Base-by-base conservation (phyloP, 192 early-diverging fungal species). In the Glomus cerebriforme region DNA sequence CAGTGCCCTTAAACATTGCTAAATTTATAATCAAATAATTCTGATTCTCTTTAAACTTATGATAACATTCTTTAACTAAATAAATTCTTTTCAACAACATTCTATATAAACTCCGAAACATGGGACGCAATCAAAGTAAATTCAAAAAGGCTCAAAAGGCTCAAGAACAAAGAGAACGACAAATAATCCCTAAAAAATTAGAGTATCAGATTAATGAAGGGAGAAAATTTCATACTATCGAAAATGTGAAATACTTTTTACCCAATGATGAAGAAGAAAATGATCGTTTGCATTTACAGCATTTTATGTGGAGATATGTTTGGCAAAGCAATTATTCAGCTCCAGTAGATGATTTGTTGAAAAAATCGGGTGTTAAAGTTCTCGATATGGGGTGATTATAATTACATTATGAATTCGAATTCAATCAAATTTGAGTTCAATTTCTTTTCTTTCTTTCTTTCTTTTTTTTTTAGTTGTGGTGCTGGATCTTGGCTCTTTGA, bases 251-350 rank as follows among this genome's bases (percentile, higher is more conserved):
- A 24, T 60, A 60, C 26, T 60, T 60, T 24, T 22, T 88, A 22
- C 88, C 86, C 1, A 85, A 85, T 62, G 87, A 90, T 43, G 83
- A 88, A 7, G 85, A 85, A 43, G 88, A 90, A 65, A 83, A 85
- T 3, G 86, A 90, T 77, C 79, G 88, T 9, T 70, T 90, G 10
- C 85, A 90, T 62, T 66, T 85, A 15, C 83, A 84, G 31, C 88
- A 90, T 71, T 90, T 85, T 65, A 80, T 90, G 75, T 81, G 87
- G 27, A 82, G 87, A 26, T 90, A 85, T 66, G 75, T 81, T 65
- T 80, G 81, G 60, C 80, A 80, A 59, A 79, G 81, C 49, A 84
- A 84, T 71, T 82, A 34, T 69, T 35, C 32, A 2, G 26, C 67
- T n/a, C 67, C 67, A 2, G 19, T 69, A 35, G 27, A 34, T 69